These are phyloP conservation scores for Catharanthus roseus DNA, from an alignment of 257 asterid genomes.

Conservation along the genomic window DNA sequence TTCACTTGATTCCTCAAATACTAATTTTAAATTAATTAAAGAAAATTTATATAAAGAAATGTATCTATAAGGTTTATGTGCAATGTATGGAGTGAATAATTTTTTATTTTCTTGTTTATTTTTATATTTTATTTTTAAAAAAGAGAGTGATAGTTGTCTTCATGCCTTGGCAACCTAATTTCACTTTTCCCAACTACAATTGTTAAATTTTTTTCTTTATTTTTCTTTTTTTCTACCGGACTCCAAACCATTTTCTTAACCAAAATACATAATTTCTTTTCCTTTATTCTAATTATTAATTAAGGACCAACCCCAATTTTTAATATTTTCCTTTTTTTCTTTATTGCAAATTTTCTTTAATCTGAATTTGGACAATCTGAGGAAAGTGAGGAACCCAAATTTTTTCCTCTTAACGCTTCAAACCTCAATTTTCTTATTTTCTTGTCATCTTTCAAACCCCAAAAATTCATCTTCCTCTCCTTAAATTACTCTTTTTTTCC, in stretches of 20 bases:
- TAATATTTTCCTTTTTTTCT: conserved; percentile 27
- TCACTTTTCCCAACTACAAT: conserved; percentile 90
- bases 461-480: conserved; percentile 28
- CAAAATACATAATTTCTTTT: conserved; percentile 66
- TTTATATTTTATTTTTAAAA: neutral
- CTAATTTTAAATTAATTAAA: conserved; percentile 10
- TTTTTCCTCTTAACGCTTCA: conserved; percentile 36
- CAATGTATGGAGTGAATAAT: neutral
- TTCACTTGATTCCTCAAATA: conserved; percentile 29
- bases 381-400: conserved; percentile 49
- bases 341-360: conserved; percentile 25
- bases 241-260: conserved; percentile 79
- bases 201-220: neutral
- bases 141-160: conserved; percentile 8
- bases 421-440: conserved; percentile 39
- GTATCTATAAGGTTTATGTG: conserved; percentile 28
- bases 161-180: conserved; percentile 77
- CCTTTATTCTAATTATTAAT: conserved; percentile 42
- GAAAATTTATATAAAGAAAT: conserved; percentile 28
- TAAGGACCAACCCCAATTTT: conserved; percentile 34
- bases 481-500: conserved; percentile 21
- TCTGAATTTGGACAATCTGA: conserved; percentile 48
- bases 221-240: conserved; percentile 48
- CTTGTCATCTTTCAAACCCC: conserved; percentile 24
- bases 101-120: neutral